Evolutionary conservation across 805 yeast species (phyloP).

Genomic region (Nakazawaea laoshanensis): DNA sequence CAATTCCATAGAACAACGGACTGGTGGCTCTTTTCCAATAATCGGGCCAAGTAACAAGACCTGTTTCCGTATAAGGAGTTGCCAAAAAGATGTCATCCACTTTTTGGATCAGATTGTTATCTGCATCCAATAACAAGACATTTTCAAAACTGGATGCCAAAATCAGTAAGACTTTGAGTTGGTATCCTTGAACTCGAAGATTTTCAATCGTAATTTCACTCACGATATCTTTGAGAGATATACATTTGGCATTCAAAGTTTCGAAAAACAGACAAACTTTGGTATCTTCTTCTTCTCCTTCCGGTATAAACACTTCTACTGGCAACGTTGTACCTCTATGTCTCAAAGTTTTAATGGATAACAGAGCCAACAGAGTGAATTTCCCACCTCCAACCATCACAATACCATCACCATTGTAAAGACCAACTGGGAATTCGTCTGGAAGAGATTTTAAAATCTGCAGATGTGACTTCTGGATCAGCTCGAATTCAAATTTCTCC

Average conservation of each 20-base stretch:
- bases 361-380: conserved; percentile 53
- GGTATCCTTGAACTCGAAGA: conserved; percentile 36
- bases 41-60: conserved; percentile 53
- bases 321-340: conserved; percentile 38
- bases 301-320: conserved; percentile 40
- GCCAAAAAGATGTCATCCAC: conserved; percentile 44
- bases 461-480: conserved; percentile 37
- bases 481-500: not conserved
- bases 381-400: conserved; percentile 72
- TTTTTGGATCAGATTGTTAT: conserved; percentile 37
- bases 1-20: conserved; percentile 37
- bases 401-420: conserved; percentile 49
- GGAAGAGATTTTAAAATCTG: conserved; percentile 34
- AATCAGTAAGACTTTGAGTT: conserved; percentile 39
- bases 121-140: conserved; percentile 43
- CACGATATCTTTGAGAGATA: conserved; percentile 39
- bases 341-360: conserved; percentile 41
- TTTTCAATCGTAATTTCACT: conserved; percentile 32
- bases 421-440: conserved; percentile 23
- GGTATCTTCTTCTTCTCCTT: conserved; percentile 35
- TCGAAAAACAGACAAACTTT: conserved; percentile 37
- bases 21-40: conserved; percentile 51
- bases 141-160: conserved; percentile 45
- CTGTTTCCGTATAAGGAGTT: conserved; percentile 44
- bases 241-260: conserved; percentile 49